A percentile compares a stretch with the other conserved stretches of the same genome.
Evolutionary conservation across 129 eudicot genomes (phyloP).

Genomic region (Deinandra increscens): DNA sequence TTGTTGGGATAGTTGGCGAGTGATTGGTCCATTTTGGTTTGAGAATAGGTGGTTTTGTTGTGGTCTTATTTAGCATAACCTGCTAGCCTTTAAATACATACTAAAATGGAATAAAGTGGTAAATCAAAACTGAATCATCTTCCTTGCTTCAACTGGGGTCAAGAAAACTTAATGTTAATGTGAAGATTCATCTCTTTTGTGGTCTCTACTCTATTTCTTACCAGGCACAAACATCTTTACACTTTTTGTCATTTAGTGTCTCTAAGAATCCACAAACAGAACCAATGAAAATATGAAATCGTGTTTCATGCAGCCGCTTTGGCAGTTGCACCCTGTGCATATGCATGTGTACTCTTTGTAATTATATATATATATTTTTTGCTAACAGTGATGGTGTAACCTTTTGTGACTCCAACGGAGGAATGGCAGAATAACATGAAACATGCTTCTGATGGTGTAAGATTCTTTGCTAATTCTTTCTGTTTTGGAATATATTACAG

Average conservation of each 20-base stretch:
- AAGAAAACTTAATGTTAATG: constrained; percentile 24
- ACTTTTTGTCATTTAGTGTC: constrained; percentile 31
- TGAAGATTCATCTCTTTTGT: constrained; percentile 46
- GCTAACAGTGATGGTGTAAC: background rate
- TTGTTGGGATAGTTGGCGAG: constrained; percentile 33
- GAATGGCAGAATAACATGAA: constrained; percentile 2
- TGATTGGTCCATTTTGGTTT: constrained; percentile 28
- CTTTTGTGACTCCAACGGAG: background rate
- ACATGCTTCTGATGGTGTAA: constrained; percentile 5
- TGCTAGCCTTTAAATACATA: constrained; percentile 29
- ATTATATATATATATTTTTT: background rate
- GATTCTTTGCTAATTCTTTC: constrained; percentile 29
- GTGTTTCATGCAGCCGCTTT: constrained; percentile 9
- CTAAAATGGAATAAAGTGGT: constrained; percentile 45
- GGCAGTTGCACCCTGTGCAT: constrained; percentile 20
- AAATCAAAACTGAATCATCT: constrained; percentile 48
- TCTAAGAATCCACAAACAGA: constrained; percentile 33
- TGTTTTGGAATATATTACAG: constrained; percentile 31
- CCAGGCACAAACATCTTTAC: constrained; percentile 25
- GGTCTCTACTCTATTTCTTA: constrained; percentile 27
- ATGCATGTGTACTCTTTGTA: constrained; percentile 1
- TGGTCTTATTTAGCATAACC: constrained; percentile 6
- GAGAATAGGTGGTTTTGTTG: constrained; percentile 16
- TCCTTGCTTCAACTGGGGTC: constrained; percentile 55
- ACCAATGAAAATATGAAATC: background rate